phyloP scores from a whole-genome alignment of 2,329 filamentous ascomycete genomes.

The Colletotrichum sp. region DNA sequence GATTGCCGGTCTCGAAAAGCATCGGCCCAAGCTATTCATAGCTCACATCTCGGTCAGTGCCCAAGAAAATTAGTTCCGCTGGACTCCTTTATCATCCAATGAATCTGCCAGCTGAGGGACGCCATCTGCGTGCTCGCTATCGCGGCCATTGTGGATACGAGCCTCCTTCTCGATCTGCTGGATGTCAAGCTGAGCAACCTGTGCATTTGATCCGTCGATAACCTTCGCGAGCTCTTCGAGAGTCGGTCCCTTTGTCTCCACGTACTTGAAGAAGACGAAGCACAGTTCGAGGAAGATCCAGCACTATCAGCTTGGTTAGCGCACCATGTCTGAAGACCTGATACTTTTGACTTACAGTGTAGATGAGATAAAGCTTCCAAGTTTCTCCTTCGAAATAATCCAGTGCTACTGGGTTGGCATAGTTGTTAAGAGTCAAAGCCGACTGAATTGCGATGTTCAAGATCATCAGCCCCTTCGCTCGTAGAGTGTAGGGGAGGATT shows the following conservation, averaged over 20 bases:
- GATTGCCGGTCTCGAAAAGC: background rate
- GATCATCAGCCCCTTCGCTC: constrained; percentile 59
- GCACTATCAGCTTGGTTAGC: background rate
- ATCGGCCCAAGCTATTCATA: background rate
- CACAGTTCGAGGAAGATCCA: constrained; percentile 8
- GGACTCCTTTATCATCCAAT: background rate
- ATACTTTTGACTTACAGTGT: constrained; percentile 46
- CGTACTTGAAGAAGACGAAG: constrained; percentile 55
- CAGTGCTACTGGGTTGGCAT: constrained; percentile 62
- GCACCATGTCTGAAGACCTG: background rate
- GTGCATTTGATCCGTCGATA: constrained; percentile 66
- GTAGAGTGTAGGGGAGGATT: constrained; percentile 54
- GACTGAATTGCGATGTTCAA: constrained; percentile 62
- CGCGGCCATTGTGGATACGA: background rate
- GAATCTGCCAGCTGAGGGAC: background rate
- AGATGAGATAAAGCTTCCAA: constrained; percentile 63
- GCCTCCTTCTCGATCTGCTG: constrained; percentile 48
- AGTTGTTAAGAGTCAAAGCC: constrained; percentile 57
- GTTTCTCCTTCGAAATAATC: constrained; percentile 45
- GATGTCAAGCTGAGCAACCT: constrained; percentile 49
- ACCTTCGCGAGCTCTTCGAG: constrained; percentile 71
- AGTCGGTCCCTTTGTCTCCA: constrained; percentile 68
- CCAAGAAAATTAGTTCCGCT: too few relatives aligned
- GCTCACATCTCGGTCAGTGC: too few relatives aligned
- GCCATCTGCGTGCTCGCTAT: background rate